phyloP scores from a whole-genome alignment of 2,329 filamentous ascomycete genomes.

The Cordyceps militaris region DNA sequence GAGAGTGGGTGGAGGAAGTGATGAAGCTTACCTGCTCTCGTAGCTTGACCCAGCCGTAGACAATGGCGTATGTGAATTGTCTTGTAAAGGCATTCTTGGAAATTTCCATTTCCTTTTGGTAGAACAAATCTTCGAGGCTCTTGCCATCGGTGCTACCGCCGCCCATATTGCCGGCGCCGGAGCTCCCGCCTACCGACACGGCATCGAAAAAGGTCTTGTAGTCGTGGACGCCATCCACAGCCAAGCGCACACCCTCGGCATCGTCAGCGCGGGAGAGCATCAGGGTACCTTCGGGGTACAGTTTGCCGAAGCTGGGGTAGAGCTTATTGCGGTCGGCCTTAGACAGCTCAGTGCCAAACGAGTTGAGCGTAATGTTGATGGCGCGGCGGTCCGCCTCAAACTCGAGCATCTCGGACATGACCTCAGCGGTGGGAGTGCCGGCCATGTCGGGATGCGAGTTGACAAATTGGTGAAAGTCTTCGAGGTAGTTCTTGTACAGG shows the following conservation, averaged over 20 bases:
- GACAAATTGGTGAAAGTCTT: constrained; percentile 94
- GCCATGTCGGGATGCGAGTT: constrained; percentile 80
- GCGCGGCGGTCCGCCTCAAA: constrained; percentile 95
- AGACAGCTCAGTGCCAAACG: constrained; percentile 90
- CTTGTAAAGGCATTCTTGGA: constrained; percentile 91
- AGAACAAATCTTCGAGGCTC: constrained; percentile 95
- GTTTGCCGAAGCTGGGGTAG: constrained; percentile 82
- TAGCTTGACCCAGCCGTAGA: constrained; percentile 97
- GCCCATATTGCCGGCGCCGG: constrained; percentile 75
- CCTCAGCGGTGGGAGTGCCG: constrained; percentile 81
- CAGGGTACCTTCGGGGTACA: constrained; percentile 89
- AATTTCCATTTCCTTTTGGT: constrained; percentile 99
- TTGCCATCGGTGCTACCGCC: constrained; percentile 74
- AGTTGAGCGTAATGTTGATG: constrained; percentile 99
- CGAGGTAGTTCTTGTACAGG: constrained; percentile 98
- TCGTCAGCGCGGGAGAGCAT: constrained; percentile 96
- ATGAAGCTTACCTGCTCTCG: constrained; percentile 74
- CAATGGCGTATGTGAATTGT: constrained; percentile 90
- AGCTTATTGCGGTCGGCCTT: constrained; percentile 94
- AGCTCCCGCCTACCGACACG: constrained; percentile 65
- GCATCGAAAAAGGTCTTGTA: constrained; percentile 97
- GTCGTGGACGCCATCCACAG: constrained; percentile 86
- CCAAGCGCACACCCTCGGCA: constrained; percentile 84
- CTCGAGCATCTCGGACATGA: constrained; percentile 93
- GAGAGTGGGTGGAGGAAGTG: not conserved